Evolutionary conservation across 108 stramenopile genomes (phyloP), one percentile per base, ranked within the genome.

Genomic region (Cyclostephanos invisitatus): DNA sequence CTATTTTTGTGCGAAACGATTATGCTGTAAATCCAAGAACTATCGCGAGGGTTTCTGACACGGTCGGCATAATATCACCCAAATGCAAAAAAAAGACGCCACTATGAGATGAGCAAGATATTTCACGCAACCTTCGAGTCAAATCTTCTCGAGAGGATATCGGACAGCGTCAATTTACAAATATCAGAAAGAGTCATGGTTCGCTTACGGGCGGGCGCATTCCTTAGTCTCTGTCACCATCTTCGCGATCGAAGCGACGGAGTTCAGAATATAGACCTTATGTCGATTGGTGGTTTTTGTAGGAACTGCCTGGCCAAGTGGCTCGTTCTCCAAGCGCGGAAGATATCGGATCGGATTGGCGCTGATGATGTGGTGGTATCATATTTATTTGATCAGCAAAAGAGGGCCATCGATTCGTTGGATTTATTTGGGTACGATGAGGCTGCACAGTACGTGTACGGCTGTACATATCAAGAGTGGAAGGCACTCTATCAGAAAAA

Each of bases 221-320:
- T 91, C 70, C 75, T 78, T 21, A 77, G 76, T 44, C 79, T 94
- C 44, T 89, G 87, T 50, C 40, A 50, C 5, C 93, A 94, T 68
- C 85, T 94, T 14, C 77, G 77, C 55, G 86, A 86, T 21, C 74
- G 91, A n/a, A 87, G 86, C 55, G 93, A 91, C 54, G 72, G 71
- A 69, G 93, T 94, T 20, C 84, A 81, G 65, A 97, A 97, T 72
- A 91, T 97, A 61, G 94, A 94, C 76, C 68, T 97, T 24, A 97
- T 97, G 96, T 88, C 91, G 9, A 60, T 92, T 22, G 80, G 86
- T 49, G 96, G 96, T 15, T 97, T 97, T 75, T 97, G 96, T 81
- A 81, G 96, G 9, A 97, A 97, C 63, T 97, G 96, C 68, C 72
- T 97, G 12, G 89, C 92, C 42, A 97, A 96, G 89, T 94, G 93